Evolutionary conservation across 306 rosid species (phyloP).

Genomic region (Cucurbita moschata): DNA sequence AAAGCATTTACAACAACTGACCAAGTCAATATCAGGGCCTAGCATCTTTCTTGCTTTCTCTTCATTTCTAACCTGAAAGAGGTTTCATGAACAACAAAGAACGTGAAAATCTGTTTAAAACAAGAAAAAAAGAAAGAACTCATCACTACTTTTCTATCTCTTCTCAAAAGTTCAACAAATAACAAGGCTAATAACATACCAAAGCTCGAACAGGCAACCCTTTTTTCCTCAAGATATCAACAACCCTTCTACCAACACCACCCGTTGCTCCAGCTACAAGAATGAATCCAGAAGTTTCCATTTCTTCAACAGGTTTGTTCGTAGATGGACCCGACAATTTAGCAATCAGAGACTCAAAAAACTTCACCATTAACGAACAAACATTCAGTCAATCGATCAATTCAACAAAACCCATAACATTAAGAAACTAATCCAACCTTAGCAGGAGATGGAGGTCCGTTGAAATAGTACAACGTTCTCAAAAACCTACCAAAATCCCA

Average conservation of each 20-base stretch:
- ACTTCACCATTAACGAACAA: too few species aligned
- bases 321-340: slow-evolving; percentile 50
- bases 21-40: slow-evolving; percentile 82
- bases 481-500: too few species aligned
- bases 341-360: slow-evolving; percentile 12
- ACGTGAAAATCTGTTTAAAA: neutral
- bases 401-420: too few species aligned
- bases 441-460: too few species aligned
- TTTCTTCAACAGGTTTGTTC: slow-evolving; percentile 29
- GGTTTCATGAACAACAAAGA: slow-evolving; percentile 9
- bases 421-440: too few species aligned
- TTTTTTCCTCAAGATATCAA: too few species aligned
- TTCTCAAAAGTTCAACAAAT: too few species aligned
- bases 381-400: too few species aligned
- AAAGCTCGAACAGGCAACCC: too few species aligned
- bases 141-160: too few species aligned
- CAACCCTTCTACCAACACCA: slow-evolving; percentile 45
- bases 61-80: slow-evolving; percentile 71
- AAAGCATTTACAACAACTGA: slow-evolving; percentile 21
- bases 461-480: too few species aligned
- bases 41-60: slow-evolving; percentile 79
- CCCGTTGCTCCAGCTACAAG: slow-evolving; percentile 96
- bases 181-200: too few species aligned
- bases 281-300: slow-evolving; percentile 61
- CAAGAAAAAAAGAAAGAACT: neutral